These are phyloP conservation scores for Chalaropsis ovoidea DNA, from an alignment of 2,329 filamentous ascomycete species.

Conservation along the genomic window DNA sequence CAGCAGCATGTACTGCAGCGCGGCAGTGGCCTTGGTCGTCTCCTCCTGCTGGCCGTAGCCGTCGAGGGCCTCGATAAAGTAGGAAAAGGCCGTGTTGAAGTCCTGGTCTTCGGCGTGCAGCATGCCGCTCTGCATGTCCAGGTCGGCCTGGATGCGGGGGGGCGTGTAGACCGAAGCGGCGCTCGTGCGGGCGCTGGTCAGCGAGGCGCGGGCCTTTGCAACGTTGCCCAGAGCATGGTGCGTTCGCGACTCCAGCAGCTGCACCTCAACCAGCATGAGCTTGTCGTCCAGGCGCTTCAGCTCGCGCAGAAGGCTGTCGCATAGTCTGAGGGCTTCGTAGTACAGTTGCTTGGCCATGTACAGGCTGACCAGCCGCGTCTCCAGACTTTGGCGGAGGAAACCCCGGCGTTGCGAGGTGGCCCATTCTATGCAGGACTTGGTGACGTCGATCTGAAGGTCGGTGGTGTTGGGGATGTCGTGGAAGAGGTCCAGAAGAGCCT, in stretches of 20 bases:
- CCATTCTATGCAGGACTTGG: slow-evolving; percentile 99
- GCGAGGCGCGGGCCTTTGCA: slow-evolving; percentile 84
- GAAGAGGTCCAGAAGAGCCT: slow-evolving; percentile 93
- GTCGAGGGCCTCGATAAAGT: slow-evolving; percentile 98
- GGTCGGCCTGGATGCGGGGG: slow-evolving; percentile 82
- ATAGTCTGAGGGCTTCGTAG: slow-evolving; percentile 91
- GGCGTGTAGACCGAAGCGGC: slow-evolving; percentile 93
- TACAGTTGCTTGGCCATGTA: slow-evolving; percentile 97
- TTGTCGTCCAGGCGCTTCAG: slow-evolving; percentile 98
- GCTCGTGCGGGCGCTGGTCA: slow-evolving; percentile 88
- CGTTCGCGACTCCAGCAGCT: slow-evolving; percentile 90
- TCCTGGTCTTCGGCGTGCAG: slow-evolving; percentile 97
- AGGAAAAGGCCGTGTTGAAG: slow-evolving; percentile 97
- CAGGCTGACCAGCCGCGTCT: slow-evolving; percentile 84
- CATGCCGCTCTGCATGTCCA: slow-evolving; percentile 99
- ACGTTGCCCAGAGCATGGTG: slow-evolving; percentile 97
- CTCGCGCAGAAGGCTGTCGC: slow-evolving; percentile 91
- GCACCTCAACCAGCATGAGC: slow-evolving; percentile 92
- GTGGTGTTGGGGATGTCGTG: slow-evolving; percentile 85
- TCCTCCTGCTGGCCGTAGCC: slow-evolving; percentile 94
- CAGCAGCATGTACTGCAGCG: slow-evolving; percentile 96
- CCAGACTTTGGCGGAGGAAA: slow-evolving; percentile 95
- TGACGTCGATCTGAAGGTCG: slow-evolving; percentile 88
- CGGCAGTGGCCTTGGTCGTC: slow-evolving; percentile 78
- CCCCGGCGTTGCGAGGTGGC: slow-evolving; percentile 86